Percentiles rank a stretch among this genome's conserved stretches.
These are phyloP conservation scores for Endotrypanum monterogeii DNA, from an alignment of 208 protist species.

Conservation along the genomic window DNA sequence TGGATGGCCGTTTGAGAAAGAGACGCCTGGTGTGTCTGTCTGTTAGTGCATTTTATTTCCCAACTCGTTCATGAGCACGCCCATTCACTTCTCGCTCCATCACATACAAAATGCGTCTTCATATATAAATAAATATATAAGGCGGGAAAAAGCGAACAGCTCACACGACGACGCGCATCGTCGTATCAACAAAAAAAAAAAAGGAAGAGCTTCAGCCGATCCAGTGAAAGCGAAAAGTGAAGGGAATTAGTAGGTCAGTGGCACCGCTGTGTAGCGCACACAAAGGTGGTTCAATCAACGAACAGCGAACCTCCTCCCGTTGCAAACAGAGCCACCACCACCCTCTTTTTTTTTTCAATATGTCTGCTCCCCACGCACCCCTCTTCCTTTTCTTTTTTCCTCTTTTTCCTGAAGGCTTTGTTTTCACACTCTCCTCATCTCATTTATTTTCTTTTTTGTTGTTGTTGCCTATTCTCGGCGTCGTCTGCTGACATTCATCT, in stretches of 20 bases:
- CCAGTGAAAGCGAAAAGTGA: no score
- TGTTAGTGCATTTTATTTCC: not conserved
- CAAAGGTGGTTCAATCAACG: no score
- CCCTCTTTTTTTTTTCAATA: no score
- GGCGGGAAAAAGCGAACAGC: not conserved
- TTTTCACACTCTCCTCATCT: no score
- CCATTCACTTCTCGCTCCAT: not conserved
- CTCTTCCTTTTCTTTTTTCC: not conserved
- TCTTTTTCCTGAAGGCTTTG: not conserved
- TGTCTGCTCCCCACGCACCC: no score
- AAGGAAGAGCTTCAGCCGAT: no score
- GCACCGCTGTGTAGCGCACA: no score
- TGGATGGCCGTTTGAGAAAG: not conserved
- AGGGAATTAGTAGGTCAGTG: no score
- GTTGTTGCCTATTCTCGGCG: not conserved
- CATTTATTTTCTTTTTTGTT: not conserved
- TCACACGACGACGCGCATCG: not conserved
- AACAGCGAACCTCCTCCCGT: no score
- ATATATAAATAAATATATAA: not conserved
- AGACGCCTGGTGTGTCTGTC: not conserved
- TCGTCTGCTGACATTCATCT: not conserved
- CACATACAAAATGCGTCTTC: not conserved
- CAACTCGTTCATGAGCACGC: not conserved
- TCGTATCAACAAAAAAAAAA: no score
- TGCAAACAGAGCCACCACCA: no score